Evolutionary conservation across 306 rosid genomes (phyloP).

Genomic region (Amphicarpaea edgeworthii): DNA sequence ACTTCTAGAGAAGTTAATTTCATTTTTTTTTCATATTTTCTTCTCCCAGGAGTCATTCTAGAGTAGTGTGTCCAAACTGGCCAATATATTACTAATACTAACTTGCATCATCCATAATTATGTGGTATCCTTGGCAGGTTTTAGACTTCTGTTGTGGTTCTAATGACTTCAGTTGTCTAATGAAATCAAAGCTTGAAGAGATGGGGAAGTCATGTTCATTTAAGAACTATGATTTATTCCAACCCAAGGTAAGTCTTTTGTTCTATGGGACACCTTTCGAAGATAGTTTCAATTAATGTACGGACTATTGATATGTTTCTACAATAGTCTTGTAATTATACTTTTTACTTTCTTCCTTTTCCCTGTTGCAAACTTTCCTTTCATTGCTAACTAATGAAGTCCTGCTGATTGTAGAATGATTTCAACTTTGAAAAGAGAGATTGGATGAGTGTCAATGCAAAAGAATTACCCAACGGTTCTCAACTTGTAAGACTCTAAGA

Average conservation of each 20-base stretch:
- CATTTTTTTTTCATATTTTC: too few relatives aligned
- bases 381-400: background rate
- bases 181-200: slow-evolving; percentile 71
- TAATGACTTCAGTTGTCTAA: slow-evolving; percentile 72
- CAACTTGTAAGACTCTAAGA: slow-evolving; percentile 54
- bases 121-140: slow-evolving; percentile 50
- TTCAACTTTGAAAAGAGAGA: slow-evolving; percentile 69
- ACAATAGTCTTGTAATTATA: too few relatives aligned
- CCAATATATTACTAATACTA: too few relatives aligned
- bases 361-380: too few relatives aligned
- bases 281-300: too few relatives aligned
- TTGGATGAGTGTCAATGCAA: slow-evolving; percentile 64
- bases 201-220: slow-evolving; percentile 59
- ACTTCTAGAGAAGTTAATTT: too few relatives aligned
- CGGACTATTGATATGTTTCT: too few relatives aligned
- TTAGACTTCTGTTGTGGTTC: slow-evolving; percentile 79
- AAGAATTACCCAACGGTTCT: slow-evolving; percentile 66
- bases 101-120: slow-evolving; percentile 14
- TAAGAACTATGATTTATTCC: slow-evolving; percentile 69
- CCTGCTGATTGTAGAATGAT: slow-evolving; percentile 58
- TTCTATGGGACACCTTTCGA: background rate
- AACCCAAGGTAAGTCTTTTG: slow-evolving; percentile 60
- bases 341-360: too few relatives aligned
- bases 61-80: background rate
- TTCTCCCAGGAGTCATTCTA: background rate